Base-by-base conservation (phyloP, 2,329 filamentous ascomycete species). In the Trichoderma harzianum region DNA sequence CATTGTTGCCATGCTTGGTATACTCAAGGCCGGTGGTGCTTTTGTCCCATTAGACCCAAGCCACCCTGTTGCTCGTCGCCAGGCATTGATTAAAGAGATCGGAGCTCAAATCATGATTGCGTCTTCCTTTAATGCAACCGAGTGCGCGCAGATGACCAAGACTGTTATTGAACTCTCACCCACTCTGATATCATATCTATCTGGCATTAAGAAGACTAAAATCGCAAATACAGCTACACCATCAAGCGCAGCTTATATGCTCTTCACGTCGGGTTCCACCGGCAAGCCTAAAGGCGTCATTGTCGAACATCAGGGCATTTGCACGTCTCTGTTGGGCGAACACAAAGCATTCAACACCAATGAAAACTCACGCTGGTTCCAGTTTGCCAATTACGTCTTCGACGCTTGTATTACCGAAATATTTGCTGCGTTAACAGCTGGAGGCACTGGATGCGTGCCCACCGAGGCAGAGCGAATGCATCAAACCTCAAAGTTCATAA, bases 1-100 rank as follows among this genome's bases (percentile, higher is more conserved):
- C 0, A 66, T 76, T 24, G 74, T 81, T 1, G 77, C 78, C 1
- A 76, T 80, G 72, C 65, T 82, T 7, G 79, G 73, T 7, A 75
- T 81, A 1, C 68, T 82, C 24, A 81, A 80, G 65, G 77, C 80
- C 39, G 80, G 79, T 8, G 78, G 70, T 51, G 72, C 61, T 10
- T 74, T 55, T 53, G 51, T 74, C 18, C 65, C 71, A 24, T 26
- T 74, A 11, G 71, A 74, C 39, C 65, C 70, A n/a, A 30, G 12
- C 18, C 70, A 72, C 24, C 70, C 70, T 39, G 32, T 18, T 21
- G 30, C 21, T 39, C 60, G 61, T 30, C 58, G 69, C 1, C 60
- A 47, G n/a, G 60, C 69, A 18, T 26, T 70, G 7, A 18, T 34
- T 11, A 2, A 34, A 16, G 30, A 61, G 6, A 7, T 62, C n/a